Percentiles rank a stretch among this genome's conserved stretches.
Conservation (phyloP, 768 basidiomycete genomes). For the Leccinum fibrillosum region DNA sequence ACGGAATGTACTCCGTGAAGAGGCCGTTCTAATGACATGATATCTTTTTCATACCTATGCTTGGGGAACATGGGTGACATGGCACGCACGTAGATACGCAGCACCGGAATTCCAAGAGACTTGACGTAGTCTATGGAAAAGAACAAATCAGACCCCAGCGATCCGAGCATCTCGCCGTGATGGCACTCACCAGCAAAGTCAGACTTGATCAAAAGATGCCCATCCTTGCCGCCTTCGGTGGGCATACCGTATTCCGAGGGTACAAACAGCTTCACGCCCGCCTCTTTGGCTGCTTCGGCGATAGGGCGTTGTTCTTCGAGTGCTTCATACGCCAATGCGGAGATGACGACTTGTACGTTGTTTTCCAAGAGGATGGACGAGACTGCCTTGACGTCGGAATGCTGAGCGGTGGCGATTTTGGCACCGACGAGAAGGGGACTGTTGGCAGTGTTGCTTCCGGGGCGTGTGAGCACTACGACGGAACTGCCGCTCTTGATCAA, state of each 20-base stretch:
- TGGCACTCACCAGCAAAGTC: constrained; percentile 25
- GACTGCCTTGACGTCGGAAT: constrained; percentile 22
- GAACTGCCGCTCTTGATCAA: constrained; percentile 18
- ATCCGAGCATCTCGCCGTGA: no score
- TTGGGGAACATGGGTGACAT: neutral
- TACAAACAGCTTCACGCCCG: constrained; percentile 38
- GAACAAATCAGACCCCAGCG: neutral
- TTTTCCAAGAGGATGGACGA: constrained; percentile 28
- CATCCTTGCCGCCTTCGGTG: constrained; percentile 30
- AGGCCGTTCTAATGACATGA: constrained; percentile 28
- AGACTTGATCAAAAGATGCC: constrained; percentile 25
- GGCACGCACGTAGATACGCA: constrained; percentile 32
- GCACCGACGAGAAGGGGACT: constrained; percentile 24
- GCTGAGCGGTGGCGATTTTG: constrained; percentile 27
- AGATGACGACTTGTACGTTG: constrained; percentile 34
- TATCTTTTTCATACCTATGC: neutral
- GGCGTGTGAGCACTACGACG: constrained; percentile 25
- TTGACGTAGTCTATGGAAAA: constrained; percentile 25
- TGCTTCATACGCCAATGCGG: constrained; percentile 29
- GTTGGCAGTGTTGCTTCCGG: constrained; percentile 17
- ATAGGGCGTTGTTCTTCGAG: constrained; percentile 25
- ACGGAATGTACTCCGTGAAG: constrained; percentile 32
- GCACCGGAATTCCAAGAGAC: constrained; percentile 27
- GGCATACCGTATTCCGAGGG: constrained; percentile 37
- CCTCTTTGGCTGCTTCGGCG: constrained; percentile 36